These are phyloP conservation scores for Byssoonygena ceratinophila DNA, from an alignment of 2,329 filamentous ascomycete species.

Conservation along the genomic window DNA sequence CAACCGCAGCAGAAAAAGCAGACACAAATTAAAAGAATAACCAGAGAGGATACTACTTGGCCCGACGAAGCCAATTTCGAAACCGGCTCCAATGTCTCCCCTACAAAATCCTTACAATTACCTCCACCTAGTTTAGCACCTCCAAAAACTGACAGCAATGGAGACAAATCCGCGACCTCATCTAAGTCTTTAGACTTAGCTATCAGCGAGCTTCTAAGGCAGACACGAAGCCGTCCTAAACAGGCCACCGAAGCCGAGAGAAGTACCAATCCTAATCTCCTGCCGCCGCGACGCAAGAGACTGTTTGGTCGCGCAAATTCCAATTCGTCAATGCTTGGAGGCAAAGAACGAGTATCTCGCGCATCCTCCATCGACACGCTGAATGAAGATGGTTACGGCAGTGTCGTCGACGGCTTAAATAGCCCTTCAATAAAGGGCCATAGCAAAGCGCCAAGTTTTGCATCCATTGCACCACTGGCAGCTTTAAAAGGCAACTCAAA, in stretches of 20 bases:
- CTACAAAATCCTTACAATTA: slow-evolving; percentile 18
- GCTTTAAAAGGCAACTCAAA: slow-evolving; percentile 12
- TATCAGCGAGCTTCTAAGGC: slow-evolving; percentile 33
- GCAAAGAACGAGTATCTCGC: slow-evolving; percentile 27
- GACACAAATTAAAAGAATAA: background rate
- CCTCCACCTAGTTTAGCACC: slow-evolving; percentile 19
- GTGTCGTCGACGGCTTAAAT: slow-evolving; percentile 25
- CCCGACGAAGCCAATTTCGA: slow-evolving; percentile 11
- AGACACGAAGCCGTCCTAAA: slow-evolving; percentile 30
- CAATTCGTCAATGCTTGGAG: slow-evolving; percentile 26
- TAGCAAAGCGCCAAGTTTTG: slow-evolving; percentile 25
- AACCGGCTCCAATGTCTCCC: slow-evolving; percentile 14
- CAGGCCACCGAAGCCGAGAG: slow-evolving; percentile 20
- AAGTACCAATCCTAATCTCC: slow-evolving; percentile 15
- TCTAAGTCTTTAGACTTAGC: slow-evolving; percentile 20
- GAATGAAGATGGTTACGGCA: slow-evolving; percentile 36
- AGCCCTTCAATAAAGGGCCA: slow-evolving; percentile 19
- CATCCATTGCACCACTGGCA: slow-evolving; percentile 23
- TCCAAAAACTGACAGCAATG: background rate
- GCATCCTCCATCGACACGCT: slow-evolving; percentile 43
- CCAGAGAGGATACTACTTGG: background rate
- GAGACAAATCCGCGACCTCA: slow-evolving; percentile 4
- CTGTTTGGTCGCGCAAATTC: slow-evolving; percentile 37
- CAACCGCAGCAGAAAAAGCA: background rate
- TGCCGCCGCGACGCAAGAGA: slow-evolving; percentile 25